Evolutionary conservation across 108 stramenopile species (phyloP).

Genomic region (Pseudonitzschia multiseries): DNA sequence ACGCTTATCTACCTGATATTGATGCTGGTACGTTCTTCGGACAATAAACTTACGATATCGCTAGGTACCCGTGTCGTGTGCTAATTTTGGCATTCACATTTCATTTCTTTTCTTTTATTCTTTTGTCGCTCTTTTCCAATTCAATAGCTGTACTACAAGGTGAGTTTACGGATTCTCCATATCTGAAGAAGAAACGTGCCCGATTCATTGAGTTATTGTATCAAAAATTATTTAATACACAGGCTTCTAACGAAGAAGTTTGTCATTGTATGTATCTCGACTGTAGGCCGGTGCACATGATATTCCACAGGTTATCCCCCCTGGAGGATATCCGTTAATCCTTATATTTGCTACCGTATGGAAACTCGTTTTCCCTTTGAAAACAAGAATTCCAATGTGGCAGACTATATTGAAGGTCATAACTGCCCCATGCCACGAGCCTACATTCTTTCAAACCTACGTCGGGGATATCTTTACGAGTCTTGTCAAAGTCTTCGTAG

Average conservation of each 20-base stretch:
- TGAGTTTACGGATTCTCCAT: constrained; percentile 2
- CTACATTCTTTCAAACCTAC: constrained; percentile 85
- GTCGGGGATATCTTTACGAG: constrained; percentile 87
- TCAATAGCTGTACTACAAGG: constrained; percentile 33
- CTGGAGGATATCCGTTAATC: constrained; percentile 76
- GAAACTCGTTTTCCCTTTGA: constrained; percentile 76
- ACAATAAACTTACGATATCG: constrained; percentile 46
- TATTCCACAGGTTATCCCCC: constrained; percentile 71
- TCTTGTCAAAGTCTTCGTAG: constrained; percentile 93
- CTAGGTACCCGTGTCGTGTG: not conserved
- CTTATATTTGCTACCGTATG: constrained; percentile 72
- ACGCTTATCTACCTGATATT: constrained; percentile 68
- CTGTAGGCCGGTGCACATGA: constrained; percentile 56
- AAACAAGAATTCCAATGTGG: constrained; percentile 80
- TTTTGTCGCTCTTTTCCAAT: not conserved
- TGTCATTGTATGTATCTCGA: not conserved
- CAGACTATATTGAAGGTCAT: constrained; percentile 66
- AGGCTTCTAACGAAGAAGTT: not conserved
- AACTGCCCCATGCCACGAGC: constrained; percentile 68
- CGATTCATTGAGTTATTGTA: not conserved
- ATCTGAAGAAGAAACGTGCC: not conserved
- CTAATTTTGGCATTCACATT: not conserved
- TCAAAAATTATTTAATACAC: not conserved
- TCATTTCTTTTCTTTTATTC: not conserved
- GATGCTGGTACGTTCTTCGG: constrained; percentile 64